Evolutionary conservation across 1,284 basidiomycete species (phyloP).

Genomic region (Nidula niveotomentosa): DNA sequence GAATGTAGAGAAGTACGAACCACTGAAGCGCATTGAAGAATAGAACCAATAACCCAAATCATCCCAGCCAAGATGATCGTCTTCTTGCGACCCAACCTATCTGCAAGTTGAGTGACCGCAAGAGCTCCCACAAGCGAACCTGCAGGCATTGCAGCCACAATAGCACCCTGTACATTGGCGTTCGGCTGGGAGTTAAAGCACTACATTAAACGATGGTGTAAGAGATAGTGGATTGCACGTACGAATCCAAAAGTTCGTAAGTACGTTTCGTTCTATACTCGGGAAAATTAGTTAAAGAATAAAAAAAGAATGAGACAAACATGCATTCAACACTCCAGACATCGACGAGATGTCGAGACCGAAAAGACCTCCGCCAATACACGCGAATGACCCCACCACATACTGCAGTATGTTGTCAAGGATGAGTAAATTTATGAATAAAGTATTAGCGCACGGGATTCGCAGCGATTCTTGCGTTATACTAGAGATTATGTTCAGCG

Average conservation of each 20-base stretch:
- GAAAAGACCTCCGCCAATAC: conserved; percentile 78
- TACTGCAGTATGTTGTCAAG: conserved; percentile 34
- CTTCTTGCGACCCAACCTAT: conserved; percentile 64
- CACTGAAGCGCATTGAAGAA: conserved; percentile 63
- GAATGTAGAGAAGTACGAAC: conserved; percentile 28
- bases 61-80: conserved; percentile 63
- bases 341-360: conserved; percentile 81
- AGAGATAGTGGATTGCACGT: conserved; percentile 12
- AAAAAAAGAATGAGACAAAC: conserved; percentile 15
- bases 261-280: conserved; percentile 54
- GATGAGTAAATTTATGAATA: background rate
- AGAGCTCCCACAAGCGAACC: conserved; percentile 68
- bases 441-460: conserved; percentile 39
- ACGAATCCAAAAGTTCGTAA: conserved; percentile 47
- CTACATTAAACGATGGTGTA: background rate
- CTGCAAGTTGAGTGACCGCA: conserved; percentile 59
- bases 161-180: conserved; percentile 65
- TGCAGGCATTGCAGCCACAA: conserved; percentile 78
- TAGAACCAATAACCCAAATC: conserved; percentile 73
- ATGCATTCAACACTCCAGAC: conserved; percentile 72
- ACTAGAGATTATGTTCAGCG: conserved; percentile 22
- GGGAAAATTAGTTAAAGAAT: background rate
- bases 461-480: conserved; percentile 46
- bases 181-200: conserved; percentile 33
- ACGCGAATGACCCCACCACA: conserved; percentile 75